Evolutionary conservation across 2,329 filamentous ascomycete species (phyloP), one percentile per base, ranked within the genome.

Genomic region (Apiospora hydei): DNA sequence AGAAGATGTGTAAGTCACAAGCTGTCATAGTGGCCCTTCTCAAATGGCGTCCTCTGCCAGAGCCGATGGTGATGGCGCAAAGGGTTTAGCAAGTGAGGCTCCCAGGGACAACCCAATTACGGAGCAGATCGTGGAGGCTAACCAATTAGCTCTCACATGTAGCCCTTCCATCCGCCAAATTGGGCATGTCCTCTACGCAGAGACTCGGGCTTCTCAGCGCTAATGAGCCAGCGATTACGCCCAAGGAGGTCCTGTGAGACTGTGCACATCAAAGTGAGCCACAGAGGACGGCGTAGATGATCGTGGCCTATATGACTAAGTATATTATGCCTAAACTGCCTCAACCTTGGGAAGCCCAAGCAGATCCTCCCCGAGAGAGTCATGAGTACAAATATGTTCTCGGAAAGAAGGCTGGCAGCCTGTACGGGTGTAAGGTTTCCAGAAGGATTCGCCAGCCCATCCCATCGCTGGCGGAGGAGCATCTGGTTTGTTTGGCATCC

Each of bases 41-140:
- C 34, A n/a, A n/a, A n/a, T 21, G n/a, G 18, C 3, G 57, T 18
- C 57, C 57, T 64, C 57, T 34, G 11, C 57, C 57, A n/a, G 13
- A 64, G 21, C 57, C 34, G 34, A 14, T 41, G 21, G 21, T 14
- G 34, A 64, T n/a, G 10, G 30, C 34, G 34, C 57, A 41, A n/a
- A 64, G 34, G 18, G n/a, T 41, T 38, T 38, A 41, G 41, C 53
- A 64, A 64, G 53, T 38, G 34, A 64, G 57, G 57, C 57, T 64
- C 16, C 21, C 34, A 41, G 57, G 57, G 57, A n/a, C 57, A 34
- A 41, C 34, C 34, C 57, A 64, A 64, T 38, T 64, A 41, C 57
- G 57, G 57, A 64, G 34, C 34, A n/a, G 34, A 64, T 64, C 57
- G 34, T 13, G 21, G 57, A 14, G 34, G 57, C 57, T 64, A 64